Base-by-base conservation (phyloP, 2,329 filamentous ascomycete species). In the Aspergillus udagawae region DNA sequence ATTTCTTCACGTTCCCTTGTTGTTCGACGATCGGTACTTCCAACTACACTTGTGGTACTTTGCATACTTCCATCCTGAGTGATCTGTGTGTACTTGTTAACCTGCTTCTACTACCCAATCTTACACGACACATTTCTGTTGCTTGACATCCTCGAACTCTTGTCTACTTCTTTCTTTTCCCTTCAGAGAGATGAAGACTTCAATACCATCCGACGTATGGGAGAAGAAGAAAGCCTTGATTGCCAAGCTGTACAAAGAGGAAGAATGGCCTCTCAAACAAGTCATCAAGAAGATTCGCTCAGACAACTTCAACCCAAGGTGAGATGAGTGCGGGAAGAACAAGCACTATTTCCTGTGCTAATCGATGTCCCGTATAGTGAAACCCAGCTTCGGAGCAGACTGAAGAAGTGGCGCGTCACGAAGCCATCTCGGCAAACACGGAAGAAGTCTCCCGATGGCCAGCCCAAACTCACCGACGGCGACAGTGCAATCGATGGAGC, bases 401-500 rank as follows among this genome's bases (percentile, higher is more conserved):
- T 77, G 49, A 77, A 77, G 71, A 77, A 77, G 67, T 77, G 75
- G 75, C 67, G 75, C 21, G 74, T 77, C 42, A 77, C 73, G 55
- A 77, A 77, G 58, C 74, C 74, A n/a, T 76, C 74, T 25, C 74
- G 75, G 17, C 75, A 76, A 57, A 73, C 69, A 52, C 70, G 74
- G 52, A 76, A 75, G 66, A 76, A 75, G 52, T 65, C 69, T n/a
- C 64, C 65, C 7, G 63, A 67, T 49, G 49, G 53, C 38, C 61
- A 60, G 52, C 49, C 54, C 38, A 52, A 67, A 14, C 21, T 32
- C 23, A 57, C 55, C 20, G 57, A 58, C 17, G 67, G 68, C 25
- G 67, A 70, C 29, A 59, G 60, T 60, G 55, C 50, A 32, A 54
- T 53, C 8, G 65, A 65, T 38, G 60, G 62, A 28, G 52, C 49